These are phyloP conservation scores for Naganishia liquefaciens DNA, from an alignment of 1,284 basidiomycete species.

Conservation along the genomic window DNA sequence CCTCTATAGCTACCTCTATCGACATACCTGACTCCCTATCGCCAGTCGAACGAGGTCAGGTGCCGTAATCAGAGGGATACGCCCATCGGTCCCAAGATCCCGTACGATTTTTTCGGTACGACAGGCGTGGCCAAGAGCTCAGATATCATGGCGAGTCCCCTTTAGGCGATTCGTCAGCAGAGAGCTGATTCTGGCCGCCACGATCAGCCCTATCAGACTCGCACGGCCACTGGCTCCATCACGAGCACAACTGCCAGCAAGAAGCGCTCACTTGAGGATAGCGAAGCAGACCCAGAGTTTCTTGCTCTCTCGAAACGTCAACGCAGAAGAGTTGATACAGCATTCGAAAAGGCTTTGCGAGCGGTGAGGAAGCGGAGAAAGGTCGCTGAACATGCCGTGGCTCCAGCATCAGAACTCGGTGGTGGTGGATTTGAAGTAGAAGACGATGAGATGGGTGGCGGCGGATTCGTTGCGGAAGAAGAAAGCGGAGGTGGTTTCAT, in stretches of 20 bases:
- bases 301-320: conserved; percentile 43
- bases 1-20: background rate
- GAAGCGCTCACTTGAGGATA: conserved; percentile 3
- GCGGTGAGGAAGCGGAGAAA: conserved; percentile 36
- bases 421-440: conserved; percentile 33
- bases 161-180: background rate
- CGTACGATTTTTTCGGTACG: too few species aligned
- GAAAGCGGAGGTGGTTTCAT: conserved; percentile 36
- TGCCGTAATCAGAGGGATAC: too few species aligned
- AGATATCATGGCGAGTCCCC: too few species aligned
- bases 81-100: too few species aligned
- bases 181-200: background rate
- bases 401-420: conserved; percentile 27
- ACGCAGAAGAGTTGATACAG: conserved; percentile 44
- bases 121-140: background rate
- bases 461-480: conserved; percentile 37
- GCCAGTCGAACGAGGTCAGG: background rate
- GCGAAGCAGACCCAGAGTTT: conserved; percentile 49
- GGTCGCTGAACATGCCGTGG: conserved; percentile 24
- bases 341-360: conserved; percentile 42
- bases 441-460: conserved; percentile 35
- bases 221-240: conserved; percentile 13
- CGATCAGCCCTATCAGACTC: conserved; percentile 9
- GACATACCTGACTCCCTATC: background rate
- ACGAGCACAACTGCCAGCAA: background rate